Conservation (phyloP, 169 alveolate species). For the Perkinsus olseni region DNA sequence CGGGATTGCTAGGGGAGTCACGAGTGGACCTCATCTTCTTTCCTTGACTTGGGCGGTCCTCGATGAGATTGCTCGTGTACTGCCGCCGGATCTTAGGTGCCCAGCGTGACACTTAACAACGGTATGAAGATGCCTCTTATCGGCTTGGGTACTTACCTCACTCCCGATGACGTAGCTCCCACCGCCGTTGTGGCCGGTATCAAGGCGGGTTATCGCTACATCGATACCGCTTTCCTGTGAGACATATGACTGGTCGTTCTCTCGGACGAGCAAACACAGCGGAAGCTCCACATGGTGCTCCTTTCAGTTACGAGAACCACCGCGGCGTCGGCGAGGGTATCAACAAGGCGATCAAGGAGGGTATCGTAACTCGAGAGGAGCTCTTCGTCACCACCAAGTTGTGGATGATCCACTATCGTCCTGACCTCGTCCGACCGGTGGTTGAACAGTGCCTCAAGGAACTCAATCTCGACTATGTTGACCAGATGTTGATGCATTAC, state of each 20-base stretch:
- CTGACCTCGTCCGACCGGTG: conserved; percentile 30
- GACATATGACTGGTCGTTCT: not conserved
- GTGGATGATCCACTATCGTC: conserved; percentile 25
- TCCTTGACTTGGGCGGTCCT: no score
- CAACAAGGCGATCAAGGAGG: conserved; percentile 35
- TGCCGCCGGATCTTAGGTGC: no score
- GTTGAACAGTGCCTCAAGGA: conserved; percentile 24
- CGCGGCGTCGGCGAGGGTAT: conserved; percentile 56
- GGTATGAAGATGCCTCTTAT: not conserved
- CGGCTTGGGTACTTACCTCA: not conserved
- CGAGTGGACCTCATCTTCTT: no score
- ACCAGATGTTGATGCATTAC: conserved; percentile 58
- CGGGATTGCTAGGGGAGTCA: no score
- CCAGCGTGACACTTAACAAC: not conserved
- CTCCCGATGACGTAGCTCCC: not conserved
- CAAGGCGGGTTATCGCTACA: conserved; percentile 17
- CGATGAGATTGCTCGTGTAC: no score
- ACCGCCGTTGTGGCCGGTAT: not conserved
- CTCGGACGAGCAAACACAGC: not conserved
- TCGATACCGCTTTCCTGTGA: conserved; percentile 56
- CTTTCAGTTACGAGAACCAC: conserved; percentile 33
- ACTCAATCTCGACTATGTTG: conserved; percentile 39
- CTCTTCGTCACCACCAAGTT: conserved; percentile 50
- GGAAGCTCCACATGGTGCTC: no score
- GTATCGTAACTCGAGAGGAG: conserved; percentile 54